Evolutionary conservation across 1,139 yeast species (phyloP).

Genomic region (Nakaseomyces delphensis): DNA sequence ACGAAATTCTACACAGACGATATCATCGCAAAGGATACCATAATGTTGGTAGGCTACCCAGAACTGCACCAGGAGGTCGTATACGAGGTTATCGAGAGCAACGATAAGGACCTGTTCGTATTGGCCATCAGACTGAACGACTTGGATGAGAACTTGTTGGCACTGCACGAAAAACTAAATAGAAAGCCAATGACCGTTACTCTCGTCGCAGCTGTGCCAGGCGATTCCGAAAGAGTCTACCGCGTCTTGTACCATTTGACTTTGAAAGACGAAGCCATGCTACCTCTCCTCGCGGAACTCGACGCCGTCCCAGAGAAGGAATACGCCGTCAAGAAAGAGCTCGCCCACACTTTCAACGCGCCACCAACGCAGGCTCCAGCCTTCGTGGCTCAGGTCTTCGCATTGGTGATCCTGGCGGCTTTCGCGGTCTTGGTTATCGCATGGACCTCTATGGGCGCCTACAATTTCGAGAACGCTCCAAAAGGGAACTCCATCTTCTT

Average conservation of each 20-base stretch:
- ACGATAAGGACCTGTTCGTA: not conserved
- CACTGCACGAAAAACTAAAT: conserved; percentile 1
- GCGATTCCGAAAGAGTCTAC: not conserved
- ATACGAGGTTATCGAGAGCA: not conserved
- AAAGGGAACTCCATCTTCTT: conserved; percentile 23
- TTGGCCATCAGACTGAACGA: not conserved
- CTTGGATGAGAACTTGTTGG: not conserved
- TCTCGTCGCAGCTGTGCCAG: conserved; percentile 13
- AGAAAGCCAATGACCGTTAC: conserved; percentile 13
- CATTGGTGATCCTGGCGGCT: conserved; percentile 19
- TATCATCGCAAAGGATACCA: conserved; percentile 12
- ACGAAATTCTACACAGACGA: conserved; percentile 11
- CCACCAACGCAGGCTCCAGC: conserved; percentile 4
- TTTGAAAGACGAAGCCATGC: not conserved
- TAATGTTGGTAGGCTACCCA: conserved; percentile 1
- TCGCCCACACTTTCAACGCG: conserved; percentile 4
- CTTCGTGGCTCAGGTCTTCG: not conserved
- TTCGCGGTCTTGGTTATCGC: conserved; percentile 39
- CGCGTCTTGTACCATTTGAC: not conserved
- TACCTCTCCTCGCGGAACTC: conserved; percentile 5
- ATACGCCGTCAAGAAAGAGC: conserved; percentile 1
- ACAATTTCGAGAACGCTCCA: conserved; percentile 37
- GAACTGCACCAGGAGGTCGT: not conserved
- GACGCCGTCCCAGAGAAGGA: not conserved
- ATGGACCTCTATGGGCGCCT: conserved; percentile 43